Percentiles rank a stretch among this genome's conserved stretches.
Conservation (phyloP, 2,329 filamentous ascomycete species). For the Escovopsis sp. region DNA sequence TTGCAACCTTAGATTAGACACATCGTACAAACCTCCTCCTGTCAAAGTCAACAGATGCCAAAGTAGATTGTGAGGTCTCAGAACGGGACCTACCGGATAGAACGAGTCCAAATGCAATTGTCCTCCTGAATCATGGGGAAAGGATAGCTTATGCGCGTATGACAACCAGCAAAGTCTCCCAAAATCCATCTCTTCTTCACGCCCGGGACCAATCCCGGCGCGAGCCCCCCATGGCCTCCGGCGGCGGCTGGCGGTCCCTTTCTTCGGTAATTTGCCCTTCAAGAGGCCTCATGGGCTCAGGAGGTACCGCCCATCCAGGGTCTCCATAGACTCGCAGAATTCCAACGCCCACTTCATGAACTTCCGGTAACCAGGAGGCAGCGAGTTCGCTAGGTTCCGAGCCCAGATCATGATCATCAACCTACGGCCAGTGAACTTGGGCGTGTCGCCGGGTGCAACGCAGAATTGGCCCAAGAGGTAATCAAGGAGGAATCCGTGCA, state of each 20-base stretch:
- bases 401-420: constrained; percentile 13
- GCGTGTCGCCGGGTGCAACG: constrained; percentile 9
- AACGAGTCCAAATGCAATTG: too few relatives aligned
- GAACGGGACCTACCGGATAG: too few relatives aligned
- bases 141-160: too few relatives aligned
- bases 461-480: constrained; percentile 12
- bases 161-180: too few relatives aligned
- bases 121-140: too few relatives aligned
- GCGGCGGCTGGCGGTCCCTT: neutral
- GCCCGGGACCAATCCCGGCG: too few relatives aligned
- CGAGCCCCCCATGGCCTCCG: too few relatives aligned
- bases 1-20: too few relatives aligned
- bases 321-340: constrained; percentile 11
- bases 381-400: constrained; percentile 6
- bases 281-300: constrained; percentile 11
- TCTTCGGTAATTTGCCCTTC: neutral
- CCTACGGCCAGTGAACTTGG: constrained; percentile 12
- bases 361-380: constrained; percentile 8
- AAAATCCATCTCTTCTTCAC: too few relatives aligned
- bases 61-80: too few relatives aligned
- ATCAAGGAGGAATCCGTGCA: constrained; percentile 22
- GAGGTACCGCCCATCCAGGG: constrained; percentile 12
- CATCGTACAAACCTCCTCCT: too few relatives aligned
- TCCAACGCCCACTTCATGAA: constrained; percentile 11
- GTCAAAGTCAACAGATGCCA: too few relatives aligned